Evolutionary conservation across 2,329 filamentous ascomycete genomes (phyloP), one percentile per base, ranked within the genome.

Genomic region (Fusarium albosuccineum): DNA sequence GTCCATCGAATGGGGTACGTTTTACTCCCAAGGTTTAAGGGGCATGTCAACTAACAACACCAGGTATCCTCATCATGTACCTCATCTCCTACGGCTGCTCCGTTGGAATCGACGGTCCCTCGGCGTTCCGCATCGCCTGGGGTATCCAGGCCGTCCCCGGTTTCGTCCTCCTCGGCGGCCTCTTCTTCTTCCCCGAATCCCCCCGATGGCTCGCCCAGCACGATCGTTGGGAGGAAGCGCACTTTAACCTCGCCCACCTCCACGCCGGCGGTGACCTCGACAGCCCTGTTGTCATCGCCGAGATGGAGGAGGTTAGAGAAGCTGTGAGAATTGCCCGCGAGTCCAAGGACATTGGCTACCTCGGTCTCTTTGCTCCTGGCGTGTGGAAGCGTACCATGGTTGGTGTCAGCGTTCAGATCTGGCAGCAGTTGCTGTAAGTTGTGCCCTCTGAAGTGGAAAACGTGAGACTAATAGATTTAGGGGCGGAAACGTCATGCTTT

Each of bases 41-140:
- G 40, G 5, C 8, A 10, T 13, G 3, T 1, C 17, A 5, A 39
- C 63, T 68, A 26, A 69, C 46, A n/a, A 4, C 13, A 5, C 13
- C 84, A 84, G 89, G 87, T 66, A 91, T 91, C 67, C 74, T 91
- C 60, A 89, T 91, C 78, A 91, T 91, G 87, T 91, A 89, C 78
- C 89, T 88, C 67, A 87, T 91, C 75, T 87, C 84, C 7, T 89
- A 89, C 67, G 90, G 87, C 45, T 88, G 86, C 76, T 86, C 84
- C 42, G 86, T 83, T 67, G 54, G 57, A 42, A 83, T 91, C 56
- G 64, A 80, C 0, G 85, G 87, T 10, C 76, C 84, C 1, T 81
- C 85, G 3, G 85, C 87, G 1, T 92, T 90, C 82, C 81, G 89
- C 36, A 82, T 89, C 3, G 87, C 89, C 10, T 91, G 88, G 88